Evolutionary conservation across 2,329 filamentous ascomycete genomes (phyloP).

Genomic region (Exutisphaerella laricina): DNA sequence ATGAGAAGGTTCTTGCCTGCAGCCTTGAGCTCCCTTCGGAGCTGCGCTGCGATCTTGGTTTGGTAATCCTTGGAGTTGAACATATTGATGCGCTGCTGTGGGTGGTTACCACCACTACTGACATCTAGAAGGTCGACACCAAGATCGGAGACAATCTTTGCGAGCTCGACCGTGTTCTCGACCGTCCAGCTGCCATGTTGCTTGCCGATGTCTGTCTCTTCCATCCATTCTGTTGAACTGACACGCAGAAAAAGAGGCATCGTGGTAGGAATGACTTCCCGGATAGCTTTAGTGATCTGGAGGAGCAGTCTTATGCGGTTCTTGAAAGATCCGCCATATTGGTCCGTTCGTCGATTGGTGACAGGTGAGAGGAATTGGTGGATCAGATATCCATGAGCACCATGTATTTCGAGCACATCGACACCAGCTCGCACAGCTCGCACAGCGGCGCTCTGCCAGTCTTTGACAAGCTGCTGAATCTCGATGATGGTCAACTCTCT

Average conservation of each 20-base stretch:
- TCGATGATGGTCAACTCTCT: conserved; percentile 55
- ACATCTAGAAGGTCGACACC: conserved; percentile 86
- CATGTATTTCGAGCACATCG: conserved; percentile 75
- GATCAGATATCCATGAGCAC: conserved; percentile 65
- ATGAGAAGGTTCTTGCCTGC: conserved; percentile 41
- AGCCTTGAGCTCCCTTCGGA: conserved; percentile 38
- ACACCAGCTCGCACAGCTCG: conserved; percentile 55
- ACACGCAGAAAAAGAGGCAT: conserved; percentile 71
- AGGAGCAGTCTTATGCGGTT: conserved; percentile 63
- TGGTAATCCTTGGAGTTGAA: conserved; percentile 45
- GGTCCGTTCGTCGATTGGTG: conserved; percentile 61
- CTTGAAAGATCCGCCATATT: conserved; percentile 63
- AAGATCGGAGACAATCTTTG: conserved; percentile 60
- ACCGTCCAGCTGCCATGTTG: conserved; percentile 60
- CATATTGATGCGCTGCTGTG: conserved; percentile 43
- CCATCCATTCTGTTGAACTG: conserved; percentile 68
- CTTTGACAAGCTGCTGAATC: conserved; percentile 59
- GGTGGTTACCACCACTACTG: conserved; percentile 66
- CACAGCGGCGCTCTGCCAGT: conserved; percentile 58
- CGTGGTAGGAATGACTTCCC: conserved; percentile 55
- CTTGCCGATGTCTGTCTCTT: conserved; percentile 48
- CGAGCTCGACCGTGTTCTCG: conserved; percentile 58
- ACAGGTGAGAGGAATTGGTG: conserved; percentile 63
- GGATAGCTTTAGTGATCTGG: conserved; percentile 52
- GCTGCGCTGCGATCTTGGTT: conserved; percentile 43